phyloP scores from a whole-genome alignment of 2,329 filamentous ascomycete species.

The Penicillium capsulatum region DNA sequence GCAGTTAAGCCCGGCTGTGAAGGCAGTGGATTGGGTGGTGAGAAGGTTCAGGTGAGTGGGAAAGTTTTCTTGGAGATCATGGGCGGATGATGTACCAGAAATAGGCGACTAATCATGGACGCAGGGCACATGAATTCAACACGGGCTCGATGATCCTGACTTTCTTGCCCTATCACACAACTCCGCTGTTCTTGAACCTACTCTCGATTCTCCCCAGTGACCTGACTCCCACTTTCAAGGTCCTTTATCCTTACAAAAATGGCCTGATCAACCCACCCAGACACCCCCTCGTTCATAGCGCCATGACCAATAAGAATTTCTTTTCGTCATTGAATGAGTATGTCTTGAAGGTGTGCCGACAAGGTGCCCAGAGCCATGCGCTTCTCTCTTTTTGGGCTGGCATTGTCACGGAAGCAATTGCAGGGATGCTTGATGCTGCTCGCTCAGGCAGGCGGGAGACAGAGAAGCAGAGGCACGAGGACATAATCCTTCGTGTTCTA shows the following conservation, averaged over 20 bases:
- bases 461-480: constrained; percentile 76
- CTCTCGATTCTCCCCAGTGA: constrained; percentile 76
- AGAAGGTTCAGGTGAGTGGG: constrained; percentile 80
- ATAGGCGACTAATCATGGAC: constrained; percentile 12
- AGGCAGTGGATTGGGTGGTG: constrained; percentile 91
- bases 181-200: constrained; percentile 77
- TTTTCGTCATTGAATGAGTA: constrained; percentile 73
- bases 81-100: no score
- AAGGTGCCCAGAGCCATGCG: constrained; percentile 68
- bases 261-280: constrained; percentile 72
- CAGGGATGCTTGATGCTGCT: constrained; percentile 72
- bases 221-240: constrained; percentile 72
- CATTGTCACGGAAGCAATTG: constrained; percentile 77
- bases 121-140: constrained; percentile 86
- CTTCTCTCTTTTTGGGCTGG: constrained; percentile 89
- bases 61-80: background rate
- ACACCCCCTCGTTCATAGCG: constrained; percentile 76
- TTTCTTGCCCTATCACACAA: constrained; percentile 88
- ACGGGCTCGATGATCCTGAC: constrained; percentile 72
- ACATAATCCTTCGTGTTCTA: constrained; percentile 63
- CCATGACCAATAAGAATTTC: constrained; percentile 72
- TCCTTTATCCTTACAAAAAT: constrained; percentile 79
- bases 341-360: constrained; percentile 67
- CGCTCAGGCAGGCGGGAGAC: constrained; percentile 71
- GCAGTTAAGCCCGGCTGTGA: constrained; percentile 79